Evolutionary conservation across 2,329 filamentous ascomycete genomes (phyloP), one percentile per base, ranked within the genome.

Genomic region (Helminthosporium solani): DNA sequence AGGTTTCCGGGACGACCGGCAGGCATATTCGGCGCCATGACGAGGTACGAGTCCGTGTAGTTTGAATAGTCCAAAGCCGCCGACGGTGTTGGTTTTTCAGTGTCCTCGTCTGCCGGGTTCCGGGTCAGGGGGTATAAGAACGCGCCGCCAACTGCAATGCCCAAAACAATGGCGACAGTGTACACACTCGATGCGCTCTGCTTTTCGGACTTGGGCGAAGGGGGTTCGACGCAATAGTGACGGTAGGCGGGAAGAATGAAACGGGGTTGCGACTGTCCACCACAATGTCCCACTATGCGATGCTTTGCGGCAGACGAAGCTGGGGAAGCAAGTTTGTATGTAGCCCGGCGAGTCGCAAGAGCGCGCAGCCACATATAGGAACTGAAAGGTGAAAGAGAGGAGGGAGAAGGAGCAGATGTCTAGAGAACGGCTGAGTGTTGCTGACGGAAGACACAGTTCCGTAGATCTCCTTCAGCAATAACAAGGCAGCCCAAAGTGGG

Each of bases 1-100:
- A 99, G 78, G 58, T 88, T 96, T 48, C 89, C 90, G 44, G 90
- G 82, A 50, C 90, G 84, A 42, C 94, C 94, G 30, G 86, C 81
- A 35, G 79, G 79, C 23, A 62, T 64, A 44, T 68, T 64, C 18
- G 67, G 60, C 33, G 70, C 59, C 72, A 76, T 76, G 47, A 60
- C 58, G 54, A 67, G 61, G 47, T 56, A 65, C 6, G 64, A 68
- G 44, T 65, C 54, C 44, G 63, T 59, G 25, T 53, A 49, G 35
- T 57, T 37, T 27, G 58, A 39, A 44, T 50, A 37, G 37, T 63
- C 47, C 46, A 64, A 60, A n/a, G 37, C 46, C 20, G 50, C 27
- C 8, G 52, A 46, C 27, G 47, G 37, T 37, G 45, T 42, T 40
- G 40, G 31, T 43, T 46, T 45, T 15, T 46, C 36, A 23, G 21